A percentile compares a stretch with the other conserved stretches of the same genome.
phyloP scores from a whole-genome alignment of 108 stramenopile genomes.

The Nitzschia inconspicua region DNA sequence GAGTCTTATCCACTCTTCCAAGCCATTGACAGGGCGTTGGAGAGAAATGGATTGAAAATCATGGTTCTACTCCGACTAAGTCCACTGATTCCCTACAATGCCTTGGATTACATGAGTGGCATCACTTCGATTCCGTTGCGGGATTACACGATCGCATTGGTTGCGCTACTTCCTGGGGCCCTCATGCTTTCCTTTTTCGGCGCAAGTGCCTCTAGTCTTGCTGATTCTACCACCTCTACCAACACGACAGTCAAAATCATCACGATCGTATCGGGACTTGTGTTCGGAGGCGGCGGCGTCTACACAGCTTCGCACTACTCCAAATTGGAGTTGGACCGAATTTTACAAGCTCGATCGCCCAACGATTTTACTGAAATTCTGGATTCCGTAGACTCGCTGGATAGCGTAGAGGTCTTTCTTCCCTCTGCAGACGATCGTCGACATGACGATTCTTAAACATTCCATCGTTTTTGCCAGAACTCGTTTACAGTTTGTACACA shows the following conservation, averaged over 20 bases:
- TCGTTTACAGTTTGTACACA: too few species aligned
- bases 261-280: slow-evolving; percentile 39
- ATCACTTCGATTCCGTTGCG: slow-evolving; percentile 43
- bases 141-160: slow-evolving; percentile 41
- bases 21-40: slow-evolving; percentile 33
- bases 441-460: too few species aligned
- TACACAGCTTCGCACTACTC: slow-evolving; percentile 51
- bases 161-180: slow-evolving; percentile 62
- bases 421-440: too few species aligned
- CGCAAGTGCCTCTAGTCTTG: slow-evolving; percentile 53
- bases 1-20: slow-evolving; percentile 26
- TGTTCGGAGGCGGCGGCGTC: slow-evolving; percentile 44
- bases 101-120: slow-evolving; percentile 65
- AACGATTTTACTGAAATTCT: too few species aligned
- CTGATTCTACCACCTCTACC: slow-evolving; percentile 25
- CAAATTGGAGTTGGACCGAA: slow-evolving; percentile 58
- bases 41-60: slow-evolving; percentile 28
- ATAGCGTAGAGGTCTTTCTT: too few species aligned
- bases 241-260: slow-evolving; percentile 28
- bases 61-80: slow-evolving; percentile 59
- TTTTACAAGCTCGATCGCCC: too few species aligned
- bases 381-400: too few species aligned
- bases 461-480: too few species aligned
- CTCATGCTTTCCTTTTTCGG: slow-evolving; percentile 54
- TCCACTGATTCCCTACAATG: slow-evolving; percentile 71